Percentiles rank a stretch among this genome's conserved stretches.
Conservation (phyloP, 2,329 filamentous ascomycete genomes). For the Scytalidium sp. region DNA sequence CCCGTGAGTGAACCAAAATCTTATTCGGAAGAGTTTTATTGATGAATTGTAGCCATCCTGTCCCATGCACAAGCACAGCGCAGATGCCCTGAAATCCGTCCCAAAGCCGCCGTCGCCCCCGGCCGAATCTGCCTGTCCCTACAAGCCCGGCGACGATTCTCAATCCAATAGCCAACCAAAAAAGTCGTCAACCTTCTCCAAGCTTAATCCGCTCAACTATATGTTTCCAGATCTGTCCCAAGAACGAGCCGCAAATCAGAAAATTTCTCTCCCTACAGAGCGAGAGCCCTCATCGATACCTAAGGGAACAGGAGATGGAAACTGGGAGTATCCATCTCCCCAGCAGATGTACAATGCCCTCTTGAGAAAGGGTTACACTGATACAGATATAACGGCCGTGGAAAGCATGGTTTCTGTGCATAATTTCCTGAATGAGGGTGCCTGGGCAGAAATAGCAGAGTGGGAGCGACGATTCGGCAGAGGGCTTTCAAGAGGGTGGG, state of each 20-base stretch:
- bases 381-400: conserved; percentile 89
- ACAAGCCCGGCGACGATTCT: conserved; percentile 23
- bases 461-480: conserved; percentile 86
- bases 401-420: conserved; percentile 97
- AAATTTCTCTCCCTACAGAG: conserved; percentile 69
- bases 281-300: conserved; percentile 89
- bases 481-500: conserved; percentile 71
- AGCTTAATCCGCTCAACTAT: conserved; percentile 82
- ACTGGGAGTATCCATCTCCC: conserved; percentile 97
- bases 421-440: conserved; percentile 97
- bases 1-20: conserved; percentile 5
- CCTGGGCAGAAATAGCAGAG: conserved; percentile 90
- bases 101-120: conserved; percentile 22
- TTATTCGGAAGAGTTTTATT: conserved; percentile 2
- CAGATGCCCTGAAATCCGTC: conserved; percentile 25
- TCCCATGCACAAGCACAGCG: conserved; percentile 60
- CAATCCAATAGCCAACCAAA: conserved; percentile 13
- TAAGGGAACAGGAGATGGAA: conserved; percentile 72
- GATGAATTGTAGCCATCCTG: conserved; percentile 53
- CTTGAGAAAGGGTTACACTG: conserved; percentile 90
- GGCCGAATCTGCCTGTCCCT: conserved; percentile 27
- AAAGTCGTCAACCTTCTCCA: conserved; percentile 53
- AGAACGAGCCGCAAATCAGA: conserved; percentile 70
- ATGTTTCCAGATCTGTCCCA: conserved; percentile 91
- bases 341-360: conserved; percentile 99